Evolutionary conservation across 495 filamentous ascomycete genomes (phyloP), one percentile per base, ranked within the genome.

Genomic region (Penicillium lagena): DNA sequence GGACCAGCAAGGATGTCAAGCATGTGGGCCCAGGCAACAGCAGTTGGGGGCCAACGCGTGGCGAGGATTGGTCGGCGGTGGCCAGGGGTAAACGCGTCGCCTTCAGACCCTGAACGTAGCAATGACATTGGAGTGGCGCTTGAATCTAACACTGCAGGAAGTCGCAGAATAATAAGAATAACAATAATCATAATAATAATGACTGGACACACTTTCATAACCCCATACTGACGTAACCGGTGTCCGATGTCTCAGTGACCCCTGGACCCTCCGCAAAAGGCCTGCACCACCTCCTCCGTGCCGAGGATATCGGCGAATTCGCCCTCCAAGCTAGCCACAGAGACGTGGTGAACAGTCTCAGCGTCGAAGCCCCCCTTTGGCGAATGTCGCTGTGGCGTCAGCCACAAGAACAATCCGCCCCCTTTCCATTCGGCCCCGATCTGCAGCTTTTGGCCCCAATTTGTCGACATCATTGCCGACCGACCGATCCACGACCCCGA

Each of bases 321-420:
- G 7, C 56, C 67, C 29, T 72, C 62, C 43, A 76, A 54, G 46
- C 68, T 76, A 27, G 66, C 72, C 39, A 76, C 52, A 12, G 68
- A 67, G 10, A 76, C 67, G 12, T 37, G 51, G 46, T 76, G 72
- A 17, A 78, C 53, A 4, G 62, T 71, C 50, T 76, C 70, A 0
- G 73, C 60, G 46, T 74, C 70, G 41, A 67, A 68, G 0, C 52
- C 63, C 63, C 2, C 55, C 64, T 50, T 71, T 76, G 0, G 55
- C 54, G 55, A 60, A 76, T 0, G 73, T 68, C 7, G 73, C 75
- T 14, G 71, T 74, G 0, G 70, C 73, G 64, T 78, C 74, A 7
- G 49, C 51, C 7, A 75, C 66, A 12, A 76, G 50, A 30, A 76
- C 47, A 49, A 74, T 67, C 9, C 70, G 58, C 1, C 71, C 75